Evolutionary conservation across 352 stramenopile species (phyloP).

Genomic region (Pythium dissimile): DNA sequence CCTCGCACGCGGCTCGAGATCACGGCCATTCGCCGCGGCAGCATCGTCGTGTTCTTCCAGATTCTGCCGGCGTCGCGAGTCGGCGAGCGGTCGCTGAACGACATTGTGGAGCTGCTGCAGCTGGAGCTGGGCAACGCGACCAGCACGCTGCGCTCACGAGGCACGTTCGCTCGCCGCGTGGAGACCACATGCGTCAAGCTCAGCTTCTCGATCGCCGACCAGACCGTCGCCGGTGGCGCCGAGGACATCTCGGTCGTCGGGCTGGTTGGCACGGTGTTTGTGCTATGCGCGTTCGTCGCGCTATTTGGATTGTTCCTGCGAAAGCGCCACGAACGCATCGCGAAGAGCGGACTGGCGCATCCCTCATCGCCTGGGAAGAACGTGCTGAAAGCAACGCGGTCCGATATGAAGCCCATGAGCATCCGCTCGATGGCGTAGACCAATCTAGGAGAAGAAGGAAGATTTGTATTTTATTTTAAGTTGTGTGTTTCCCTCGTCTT

Average conservation of each 20-base stretch:
- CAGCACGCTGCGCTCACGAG: constrained; percentile 57
- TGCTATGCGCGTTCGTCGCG: constrained; percentile 56
- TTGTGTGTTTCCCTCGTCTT: constrained; percentile 7
- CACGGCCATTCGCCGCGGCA: constrained; percentile 46
- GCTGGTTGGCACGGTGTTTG: constrained; percentile 53
- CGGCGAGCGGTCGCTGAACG: constrained; percentile 59
- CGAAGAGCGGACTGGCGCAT: constrained; percentile 6
- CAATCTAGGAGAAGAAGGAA: background rate
- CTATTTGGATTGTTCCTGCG: constrained; percentile 58
- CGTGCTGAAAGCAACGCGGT: constrained; percentile 21
- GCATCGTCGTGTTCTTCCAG: constrained; percentile 64
- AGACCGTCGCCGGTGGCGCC: constrained; percentile 49
- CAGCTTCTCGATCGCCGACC: constrained; percentile 64
- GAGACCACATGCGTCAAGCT: constrained; percentile 59
- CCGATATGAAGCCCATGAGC: constrained; percentile 67
- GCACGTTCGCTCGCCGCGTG: constrained; percentile 61
- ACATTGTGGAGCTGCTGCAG: constrained; percentile 62
- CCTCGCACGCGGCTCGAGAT: constrained; percentile 52
- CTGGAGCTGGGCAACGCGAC: constrained; percentile 45
- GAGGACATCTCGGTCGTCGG: constrained; percentile 68
- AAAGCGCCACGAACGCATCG: constrained; percentile 47
- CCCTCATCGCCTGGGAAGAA: constrained; percentile 4
- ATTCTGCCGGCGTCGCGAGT: constrained; percentile 56
- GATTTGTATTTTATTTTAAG: constrained; percentile 2
- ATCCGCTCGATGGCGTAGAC: constrained; percentile 49